A percentile compares a stretch with the other conserved stretches of the same genome.
Evolutionary conservation across 495 filamentous ascomycete genomes (phyloP).

Genomic region (Neurospora sp.): DNA sequence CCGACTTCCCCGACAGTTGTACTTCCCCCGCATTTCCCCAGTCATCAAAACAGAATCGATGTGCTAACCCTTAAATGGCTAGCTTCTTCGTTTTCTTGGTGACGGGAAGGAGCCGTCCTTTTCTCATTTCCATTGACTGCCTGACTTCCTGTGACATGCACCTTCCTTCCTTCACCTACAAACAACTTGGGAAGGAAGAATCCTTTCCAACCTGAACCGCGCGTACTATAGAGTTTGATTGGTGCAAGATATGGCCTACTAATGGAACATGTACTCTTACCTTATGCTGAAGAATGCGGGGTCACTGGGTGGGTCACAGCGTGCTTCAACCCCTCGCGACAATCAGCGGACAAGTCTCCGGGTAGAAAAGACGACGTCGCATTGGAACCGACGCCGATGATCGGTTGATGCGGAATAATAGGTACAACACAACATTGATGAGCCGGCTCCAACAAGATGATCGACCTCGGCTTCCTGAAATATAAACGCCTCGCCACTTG

Average conservation of each 20-base stretch:
- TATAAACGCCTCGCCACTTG: neutral
- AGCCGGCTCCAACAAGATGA: neutral
- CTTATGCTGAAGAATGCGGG: neutral
- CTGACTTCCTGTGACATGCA: neutral
- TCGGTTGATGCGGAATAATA: neutral
- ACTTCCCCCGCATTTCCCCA: neutral
- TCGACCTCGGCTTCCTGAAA: neutral
- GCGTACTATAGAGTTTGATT: neutral
- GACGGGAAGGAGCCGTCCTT: neutral
- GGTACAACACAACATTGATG: neutral
- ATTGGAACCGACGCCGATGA: neutral
- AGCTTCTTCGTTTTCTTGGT: neutral
- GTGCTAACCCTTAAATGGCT: neutral
- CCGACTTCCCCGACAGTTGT: conserved; percentile 5
- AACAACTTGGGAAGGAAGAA: neutral
- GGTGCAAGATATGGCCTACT: neutral
- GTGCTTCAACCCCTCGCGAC: neutral
- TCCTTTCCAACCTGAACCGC: neutral
- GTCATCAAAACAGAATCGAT: neutral
- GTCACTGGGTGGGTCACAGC: neutral
- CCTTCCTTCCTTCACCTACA: neutral
- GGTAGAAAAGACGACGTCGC: neutral
- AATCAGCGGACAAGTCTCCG: neutral
- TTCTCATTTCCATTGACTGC: neutral
- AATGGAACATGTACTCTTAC: neutral